phyloP scores from a whole-genome alignment of 2,329 filamentous ascomycete species.

The Bretziella fagacearum region DNA sequence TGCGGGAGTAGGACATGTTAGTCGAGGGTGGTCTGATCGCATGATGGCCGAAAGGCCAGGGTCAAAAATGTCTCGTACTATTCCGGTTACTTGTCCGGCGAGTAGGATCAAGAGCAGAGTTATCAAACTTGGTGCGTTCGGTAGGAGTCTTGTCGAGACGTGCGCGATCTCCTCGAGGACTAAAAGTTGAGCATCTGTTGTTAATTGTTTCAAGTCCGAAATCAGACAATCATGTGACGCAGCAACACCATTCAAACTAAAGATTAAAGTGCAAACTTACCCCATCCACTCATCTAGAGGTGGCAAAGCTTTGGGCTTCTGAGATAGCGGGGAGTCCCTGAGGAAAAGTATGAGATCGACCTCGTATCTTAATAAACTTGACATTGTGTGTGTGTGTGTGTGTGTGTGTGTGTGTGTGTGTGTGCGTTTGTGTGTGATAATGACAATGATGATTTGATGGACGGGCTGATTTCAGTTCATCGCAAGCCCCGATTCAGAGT shows the following conservation, averaged over 20 bases:
- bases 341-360: slow-evolving; percentile 59
- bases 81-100: slow-evolving; percentile 11
- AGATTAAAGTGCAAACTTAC: slow-evolving; percentile 30
- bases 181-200: background rate
- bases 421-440: too few species aligned
- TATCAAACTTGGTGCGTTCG: slow-evolving; percentile 14
- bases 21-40: background rate
- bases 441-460: too few species aligned
- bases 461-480: background rate
- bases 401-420: too few species aligned
- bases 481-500: too few species aligned
- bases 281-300: slow-evolving; percentile 67
- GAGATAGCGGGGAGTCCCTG: slow-evolving; percentile 54
- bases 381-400: background rate
- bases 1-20: background rate
- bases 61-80: slow-evolving; percentile 9
- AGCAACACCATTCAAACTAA: too few species aligned
- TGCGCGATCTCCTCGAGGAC: slow-evolving; percentile 4
- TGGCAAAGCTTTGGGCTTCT: slow-evolving; percentile 2
- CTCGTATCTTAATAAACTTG: slow-evolving; percentile 46
- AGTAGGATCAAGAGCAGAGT: slow-evolving; percentile 16
- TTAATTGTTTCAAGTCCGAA: background rate
- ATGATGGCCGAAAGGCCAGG: background rate
- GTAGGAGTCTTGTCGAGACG: slow-evolving; percentile 13
- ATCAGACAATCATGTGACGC: too few species aligned